Base-by-base conservation (phyloP, 768 basidiomycete species). In the Lactarius vividus region DNA sequence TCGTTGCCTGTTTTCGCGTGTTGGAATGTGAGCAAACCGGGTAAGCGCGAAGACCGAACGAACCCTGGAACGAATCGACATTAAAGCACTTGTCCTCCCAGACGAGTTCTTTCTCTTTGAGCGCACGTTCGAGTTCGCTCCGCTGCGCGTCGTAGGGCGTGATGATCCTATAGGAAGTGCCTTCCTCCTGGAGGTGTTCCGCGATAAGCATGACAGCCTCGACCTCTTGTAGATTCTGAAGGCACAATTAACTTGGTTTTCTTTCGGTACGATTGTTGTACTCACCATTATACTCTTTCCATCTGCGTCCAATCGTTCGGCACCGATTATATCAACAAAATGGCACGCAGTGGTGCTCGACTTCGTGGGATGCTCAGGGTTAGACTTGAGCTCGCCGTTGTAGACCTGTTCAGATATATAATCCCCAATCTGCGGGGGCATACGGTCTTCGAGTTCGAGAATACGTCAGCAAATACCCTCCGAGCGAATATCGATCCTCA, bases 71-170 rank as follows among this genome's bases (percentile, higher is more conserved):
- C 0, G 87, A 84, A 71, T 92, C 90, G 26, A 92, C 85, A 73
- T 88, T 91, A 77, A 89, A 92, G 61, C 85, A 85, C 61, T 79
- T 92, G 70, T 93, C 83, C 37, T 80, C 77, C 88, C 88, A 91
- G 2, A 77, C 63, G 0, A 94, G 75, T 0, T 78, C 81, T 39
- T 75, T 75, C 0, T 65, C 52, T 69, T 85, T 82, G 72, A 94
- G 81, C 20, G 73, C 73, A 6, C 77, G 72, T 74, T 92, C 88
- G 73, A 94, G 81, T 3, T 74, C 59, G 59, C 74, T 80, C 16
- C 88, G 80, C 73, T 94, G 92, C 11, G 80, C 84, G 74, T 89
- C 89, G 80, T 94, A 94, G 0, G 92, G 92, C 8, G 89, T 92
- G 60, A 94, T 89, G 53, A 94, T 85, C 35, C 82, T 80, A 73